Base-by-base conservation (phyloP, 2,329 filamentous ascomycete species). In the Coleophoma crateriformis region DNA sequence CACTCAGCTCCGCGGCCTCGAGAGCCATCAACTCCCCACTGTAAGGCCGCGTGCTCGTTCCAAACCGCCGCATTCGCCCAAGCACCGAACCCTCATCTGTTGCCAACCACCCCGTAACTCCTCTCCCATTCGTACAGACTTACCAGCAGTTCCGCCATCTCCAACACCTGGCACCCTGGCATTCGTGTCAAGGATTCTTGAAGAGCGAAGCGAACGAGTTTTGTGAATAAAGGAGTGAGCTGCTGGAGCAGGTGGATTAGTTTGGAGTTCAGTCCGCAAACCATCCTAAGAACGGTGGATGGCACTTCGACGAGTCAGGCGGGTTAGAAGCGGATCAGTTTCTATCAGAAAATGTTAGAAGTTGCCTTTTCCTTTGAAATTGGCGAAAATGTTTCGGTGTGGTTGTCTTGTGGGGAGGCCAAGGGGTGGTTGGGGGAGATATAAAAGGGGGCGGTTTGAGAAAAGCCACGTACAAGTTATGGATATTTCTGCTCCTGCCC, bases 401-500 rank as follows among this genome's bases (percentile, higher is more conserved):
- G 27, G 27, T 27, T 19, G 19, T 19, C 3, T 19, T 19, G 2
- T 19, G 19, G 19, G 19, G 19, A 19, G 3, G 19, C 19, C 19
- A 19, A 19, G 19, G 19, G 19, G 19, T 19, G 19, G 19, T 19
- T 2, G 19, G 19, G 19, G 19, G 2, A 19, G 19, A 19, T 2
- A 2, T 27, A 27, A 27, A 27, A 4, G 27, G 27, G 27, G 27
- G 27, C 7, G 27, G 27, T 27, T 7, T 27, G 27, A 27, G 27
- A 27, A 4, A 19, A 19, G 3, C 19, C 27, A 7, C 19, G 40
- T 52, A 10, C 53, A 54, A 11, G 64, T 62, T 15, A 70, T 61
- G 5, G 66, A 69, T n/a, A 72, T 58, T 54, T 72, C 69, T 50
- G 71, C 69, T 0, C 68, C 68, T 1, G 61, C 59, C 27, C 58